Conservation (phyloP, 2,329 filamentous ascomycete genomes). For the Botrytis fabae region DNA sequence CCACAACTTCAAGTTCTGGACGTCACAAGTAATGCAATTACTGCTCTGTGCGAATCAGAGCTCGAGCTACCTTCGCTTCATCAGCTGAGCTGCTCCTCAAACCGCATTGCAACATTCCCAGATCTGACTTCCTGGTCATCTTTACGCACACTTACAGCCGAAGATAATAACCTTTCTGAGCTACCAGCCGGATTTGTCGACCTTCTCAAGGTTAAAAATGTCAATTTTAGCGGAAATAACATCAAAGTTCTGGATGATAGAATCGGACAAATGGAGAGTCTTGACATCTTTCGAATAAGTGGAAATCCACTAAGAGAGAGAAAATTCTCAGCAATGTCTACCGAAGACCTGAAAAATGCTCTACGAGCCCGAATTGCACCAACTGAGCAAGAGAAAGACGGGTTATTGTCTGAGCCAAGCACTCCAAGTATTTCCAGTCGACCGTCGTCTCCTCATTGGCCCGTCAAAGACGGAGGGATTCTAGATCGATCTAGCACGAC, state of each 20-base stretch:
- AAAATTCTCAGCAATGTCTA: constrained; percentile 78
- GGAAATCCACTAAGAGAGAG: constrained; percentile 91
- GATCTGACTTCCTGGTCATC: constrained; percentile 72
- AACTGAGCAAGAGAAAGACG: constrained; percentile 33
- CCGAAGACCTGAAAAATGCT: constrained; percentile 76
- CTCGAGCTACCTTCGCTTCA: constrained; percentile 65
- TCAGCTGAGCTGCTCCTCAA: constrained; percentile 75
- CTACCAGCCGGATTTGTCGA: constrained; percentile 75
- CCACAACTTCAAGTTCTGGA: constrained; percentile 73
- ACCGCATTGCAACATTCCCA: constrained; percentile 72
- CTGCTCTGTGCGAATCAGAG: constrained; percentile 35
- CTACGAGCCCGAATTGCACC: constrained; percentile 68
- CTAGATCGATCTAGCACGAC: constrained; percentile 70
- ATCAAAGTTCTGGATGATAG: constrained; percentile 73
- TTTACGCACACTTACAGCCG: constrained; percentile 71
- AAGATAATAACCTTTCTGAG: constrained; percentile 75
- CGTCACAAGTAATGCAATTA: constrained; percentile 73
- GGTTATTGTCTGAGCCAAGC: constrained; percentile 36
- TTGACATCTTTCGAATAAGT: constrained; percentile 73
- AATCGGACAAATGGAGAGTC: constrained; percentile 74
- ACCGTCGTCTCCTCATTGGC: constrained; percentile 37
- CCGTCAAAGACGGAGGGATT: constrained; percentile 48
- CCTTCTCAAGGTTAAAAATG: constrained; percentile 68
- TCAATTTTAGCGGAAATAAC: constrained; percentile 84
- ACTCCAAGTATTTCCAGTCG: constrained; percentile 26